Evolutionary conservation across 169 alveolate species (phyloP).

Genomic region (Miamiensis avidus): DNA sequence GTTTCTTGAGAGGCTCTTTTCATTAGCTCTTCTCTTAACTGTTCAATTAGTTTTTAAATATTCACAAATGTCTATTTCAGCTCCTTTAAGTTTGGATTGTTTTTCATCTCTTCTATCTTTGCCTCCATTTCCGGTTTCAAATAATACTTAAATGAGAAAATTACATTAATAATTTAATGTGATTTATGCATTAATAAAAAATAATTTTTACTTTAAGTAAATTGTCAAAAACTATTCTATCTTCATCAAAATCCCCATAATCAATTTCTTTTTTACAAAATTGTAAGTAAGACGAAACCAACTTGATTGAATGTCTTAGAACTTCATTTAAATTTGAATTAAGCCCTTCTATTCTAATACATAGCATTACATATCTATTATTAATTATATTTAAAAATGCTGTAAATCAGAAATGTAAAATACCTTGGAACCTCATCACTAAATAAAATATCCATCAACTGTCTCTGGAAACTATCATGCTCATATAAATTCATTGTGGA

Average conservation of each 20-base stretch:
- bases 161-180: background rate
- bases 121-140: slow-evolving; percentile 21
- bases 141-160: background rate
- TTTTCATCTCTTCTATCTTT: slow-evolving; percentile 20
- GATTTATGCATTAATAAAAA: background rate
- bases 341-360: slow-evolving; percentile 18
- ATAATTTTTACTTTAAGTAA: background rate
- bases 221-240: slow-evolving; percentile 3
- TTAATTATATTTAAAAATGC: no score
- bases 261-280: slow-evolving; percentile 22
- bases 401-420: no score
- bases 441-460: background rate
- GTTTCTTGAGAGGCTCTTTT: background rate
- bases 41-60: background rate
- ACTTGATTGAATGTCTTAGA: slow-evolving; percentile 6
- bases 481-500: slow-evolving; percentile 1
- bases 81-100: slow-evolving; percentile 1
- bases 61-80: slow-evolving; percentile 4
- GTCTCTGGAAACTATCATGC: background rate
- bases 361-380: slow-evolving; percentile 13
- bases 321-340: slow-evolving; percentile 6
- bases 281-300: slow-evolving; percentile 1
- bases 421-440: slow-evolving; percentile 24
- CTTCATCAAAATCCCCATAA: slow-evolving; percentile 2
- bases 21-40: background rate